These are phyloP conservation scores for Colletotrichum karsti DNA, from an alignment of 2,329 filamentous ascomycete genomes.

Conservation along the genomic window DNA sequence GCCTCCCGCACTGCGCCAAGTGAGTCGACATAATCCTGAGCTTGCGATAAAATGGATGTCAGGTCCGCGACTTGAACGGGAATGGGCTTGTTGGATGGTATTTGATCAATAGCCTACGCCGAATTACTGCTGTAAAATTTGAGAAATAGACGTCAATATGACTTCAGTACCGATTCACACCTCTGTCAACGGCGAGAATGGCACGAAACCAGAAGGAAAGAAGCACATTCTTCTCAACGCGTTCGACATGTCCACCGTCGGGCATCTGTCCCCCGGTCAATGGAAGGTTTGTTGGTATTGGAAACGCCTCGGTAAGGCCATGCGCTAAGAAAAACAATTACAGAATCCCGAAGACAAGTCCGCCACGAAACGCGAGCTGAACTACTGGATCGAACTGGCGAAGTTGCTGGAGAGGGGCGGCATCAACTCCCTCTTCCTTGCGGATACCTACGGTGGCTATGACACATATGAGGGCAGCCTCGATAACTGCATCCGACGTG, in stretches of 20 bases:
- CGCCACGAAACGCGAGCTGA: slow-evolving; percentile 65
- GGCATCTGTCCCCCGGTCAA: slow-evolving; percentile 71
- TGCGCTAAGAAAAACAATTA: slow-evolving; percentile 13
- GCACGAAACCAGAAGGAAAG: not conserved
- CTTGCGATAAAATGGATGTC: not conserved
- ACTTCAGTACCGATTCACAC: slow-evolving; percentile 12
- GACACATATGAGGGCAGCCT: slow-evolving; percentile 69
- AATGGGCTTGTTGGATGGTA: not conserved
- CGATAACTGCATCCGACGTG: slow-evolving; percentile 68
- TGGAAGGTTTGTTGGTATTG: slow-evolving; percentile 63
- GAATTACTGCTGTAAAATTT: not conserved
- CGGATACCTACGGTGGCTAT: slow-evolving; percentile 71
- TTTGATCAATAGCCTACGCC: too few species aligned
- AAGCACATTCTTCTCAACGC: slow-evolving; percentile 66
- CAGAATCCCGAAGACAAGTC: slow-evolving; percentile 70
- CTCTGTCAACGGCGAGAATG: not conserved
- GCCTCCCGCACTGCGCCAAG: not conserved
- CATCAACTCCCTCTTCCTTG: slow-evolving; percentile 72
- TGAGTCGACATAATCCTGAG: not conserved
- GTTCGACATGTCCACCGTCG: slow-evolving; percentile 67
- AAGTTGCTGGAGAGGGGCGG: slow-evolving; percentile 68
- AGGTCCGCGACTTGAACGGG: not conserved
- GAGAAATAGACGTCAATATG: not conserved
- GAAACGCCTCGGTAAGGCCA: not conserved
- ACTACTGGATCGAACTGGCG: slow-evolving; percentile 72